Base-by-base conservation (phyloP, 2,329 filamentous ascomycete species). In the Pestalotiopsis sp. region DNA sequence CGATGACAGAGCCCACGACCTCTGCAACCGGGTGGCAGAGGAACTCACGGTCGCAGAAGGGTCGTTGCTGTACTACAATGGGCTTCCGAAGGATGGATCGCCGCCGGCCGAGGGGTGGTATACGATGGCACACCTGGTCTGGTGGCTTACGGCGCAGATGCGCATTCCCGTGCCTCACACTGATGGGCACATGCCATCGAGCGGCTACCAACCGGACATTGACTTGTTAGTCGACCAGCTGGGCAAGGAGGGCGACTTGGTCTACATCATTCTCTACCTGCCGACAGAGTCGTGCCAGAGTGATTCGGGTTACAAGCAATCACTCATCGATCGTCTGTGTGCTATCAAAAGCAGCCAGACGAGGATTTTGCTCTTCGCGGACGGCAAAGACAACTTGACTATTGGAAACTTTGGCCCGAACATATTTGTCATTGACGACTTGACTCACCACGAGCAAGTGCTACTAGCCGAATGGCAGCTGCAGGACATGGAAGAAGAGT, bases 1-100 rank as follows among this genome's bases (percentile, higher is more conserved):
- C 31, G 52, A 60, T 2, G 41, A 59, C 12, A 5, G 0, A 4
- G 23, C 14, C 3, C 64, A 66, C 20, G 64, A 59, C 23, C 64
- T 66, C n/a, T 66, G 64, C n/a, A 66, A 41, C 56, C 17, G 38
- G 31, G 36, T 66, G 20, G 56, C 49, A 20, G 12, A 66, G 2
- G 64, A 59, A 20, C n/a, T 66, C 2, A 36, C 56, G 17, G 41
- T 14, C 25, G 17, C 64, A 23, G 6, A 27, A 11, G 23, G 9
- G 7, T 60, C 31, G 13, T 20, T 66, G 6, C 52, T 66, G 12
- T 66, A 56, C 14, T 66, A 66, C 64, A 66, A 66, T 11, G 64
- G 64, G 6, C 56, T 59, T 1, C 64, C 64, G 11, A 27, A n/a
- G 12, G 56, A 66, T 1, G 56, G 56, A 17, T 9, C 52, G 2